Evolutionary conservation across 495 filamentous ascomycete genomes (phyloP), one percentile per base, ranked within the genome.

Genomic region (Durotheca rogersii): DNA sequence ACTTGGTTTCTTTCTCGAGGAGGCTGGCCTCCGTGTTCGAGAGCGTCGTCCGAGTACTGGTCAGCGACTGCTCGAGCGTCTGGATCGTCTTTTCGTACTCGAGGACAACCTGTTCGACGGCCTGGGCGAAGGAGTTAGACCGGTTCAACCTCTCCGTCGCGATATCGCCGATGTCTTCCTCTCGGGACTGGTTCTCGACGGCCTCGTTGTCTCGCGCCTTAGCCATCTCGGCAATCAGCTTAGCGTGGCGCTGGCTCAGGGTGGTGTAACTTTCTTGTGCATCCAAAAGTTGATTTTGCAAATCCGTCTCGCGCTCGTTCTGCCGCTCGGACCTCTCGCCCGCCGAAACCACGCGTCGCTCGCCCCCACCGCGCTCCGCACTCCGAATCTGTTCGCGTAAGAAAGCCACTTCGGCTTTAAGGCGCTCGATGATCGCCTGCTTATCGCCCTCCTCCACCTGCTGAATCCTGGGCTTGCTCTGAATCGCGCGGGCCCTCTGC

Each of bases 11-110:
- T 61, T 89, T 94, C 66, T 99, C 93, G 3, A 96, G 73, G 17
- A 99, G 73, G 18, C 72, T 84, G 50, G 89, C 90, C 66, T 99
- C 93, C 0, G 84, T 89, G 58, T 69, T 83, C 10, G 94, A 84
- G 23, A 99, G 75, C 7, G 89, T 89, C 35, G 86, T 76, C 34
- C 94, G 81, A 6, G 94, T 97, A 61, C 83, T 93, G 1, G 94
- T 90, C 10, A 99, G 81, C 0, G 90, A 94, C 31, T 89, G 81
- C 71, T 99, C 94, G 18, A 99, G 80, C 56, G 79, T 86, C 65
- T 96, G 89, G 50, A 99, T 97, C 0, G 93, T 99, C 79, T 95
- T 96, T 60, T 99, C 93, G 65, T 99, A 99, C 63, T 99, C 93
- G 12, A 97, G 71, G 11, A 99, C 89, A 31, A 99, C 89, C 63